Conservation (phyloP, 1,284 basidiomycete genomes). For the Volvariella volvacea region DNA sequence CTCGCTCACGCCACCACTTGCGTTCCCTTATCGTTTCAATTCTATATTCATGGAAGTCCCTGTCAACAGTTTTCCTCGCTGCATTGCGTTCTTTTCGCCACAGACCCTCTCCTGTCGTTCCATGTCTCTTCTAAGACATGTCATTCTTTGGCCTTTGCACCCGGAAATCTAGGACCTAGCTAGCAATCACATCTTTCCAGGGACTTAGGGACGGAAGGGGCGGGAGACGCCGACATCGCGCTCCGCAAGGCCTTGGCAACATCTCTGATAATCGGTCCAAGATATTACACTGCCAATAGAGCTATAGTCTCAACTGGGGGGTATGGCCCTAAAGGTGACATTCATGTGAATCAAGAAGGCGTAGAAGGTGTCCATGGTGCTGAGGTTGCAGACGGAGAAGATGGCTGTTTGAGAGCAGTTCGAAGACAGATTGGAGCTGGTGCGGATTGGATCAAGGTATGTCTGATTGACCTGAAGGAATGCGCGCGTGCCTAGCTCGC, state of each 20-base stretch:
- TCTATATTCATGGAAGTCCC: no score
- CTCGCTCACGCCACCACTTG: no score
- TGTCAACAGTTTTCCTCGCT: no score
- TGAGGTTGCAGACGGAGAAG: slow-evolving; percentile 51
- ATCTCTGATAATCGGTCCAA: slow-evolving; percentile 50
- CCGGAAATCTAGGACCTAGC: no score
- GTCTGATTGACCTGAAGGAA: no score
- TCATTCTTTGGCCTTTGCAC: slow-evolving; percentile 5
- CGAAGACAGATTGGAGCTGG: slow-evolving; percentile 62
- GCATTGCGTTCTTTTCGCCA: no score
- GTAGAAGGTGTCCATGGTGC: slow-evolving; percentile 53
- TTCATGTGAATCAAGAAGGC: slow-evolving; percentile 42
- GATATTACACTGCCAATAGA: slow-evolving; percentile 56
- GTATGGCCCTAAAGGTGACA: slow-evolving; percentile 52
- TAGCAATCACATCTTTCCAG: slow-evolving; percentile 22
- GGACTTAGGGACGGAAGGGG: slow-evolving; percentile 62
- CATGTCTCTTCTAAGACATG: slow-evolving; percentile 1
- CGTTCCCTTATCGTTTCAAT: no score
- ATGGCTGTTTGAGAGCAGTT: slow-evolving; percentile 49
- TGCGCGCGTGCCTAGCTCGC: no score
- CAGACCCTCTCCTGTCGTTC: neutral
- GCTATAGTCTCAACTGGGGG: slow-evolving; percentile 58
- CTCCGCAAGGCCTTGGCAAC: slow-evolving; percentile 52
- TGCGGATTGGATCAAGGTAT: slow-evolving; percentile 59
- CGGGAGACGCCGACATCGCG: slow-evolving; percentile 55